These are phyloP conservation scores for Pleurotus eryngii DNA, from an alignment of 768 basidiomycete species.

Conservation along the genomic window DNA sequence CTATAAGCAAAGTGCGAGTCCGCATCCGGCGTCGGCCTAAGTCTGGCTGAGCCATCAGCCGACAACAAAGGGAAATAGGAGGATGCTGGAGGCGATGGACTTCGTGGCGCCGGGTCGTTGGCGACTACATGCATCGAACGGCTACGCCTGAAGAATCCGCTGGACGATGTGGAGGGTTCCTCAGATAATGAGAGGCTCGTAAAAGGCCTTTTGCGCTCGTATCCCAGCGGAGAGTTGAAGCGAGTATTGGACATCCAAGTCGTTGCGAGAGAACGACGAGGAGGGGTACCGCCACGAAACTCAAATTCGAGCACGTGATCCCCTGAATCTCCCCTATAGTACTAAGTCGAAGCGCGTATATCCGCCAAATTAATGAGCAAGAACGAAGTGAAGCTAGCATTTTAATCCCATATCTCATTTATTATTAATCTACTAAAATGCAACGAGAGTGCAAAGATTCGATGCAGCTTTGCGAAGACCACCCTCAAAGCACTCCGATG, in stretches of 20 bases:
- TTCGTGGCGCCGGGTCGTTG: conserved; percentile 23
- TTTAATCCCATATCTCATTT: too few relatives aligned
- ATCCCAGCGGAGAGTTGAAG: conserved; percentile 23
- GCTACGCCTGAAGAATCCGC: conserved; percentile 26
- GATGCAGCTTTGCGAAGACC: too few relatives aligned
- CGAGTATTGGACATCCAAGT: conserved; percentile 11
- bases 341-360: too few relatives aligned
- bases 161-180: conserved; percentile 33
- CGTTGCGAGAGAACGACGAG: background rate
- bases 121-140: conserved; percentile 21
- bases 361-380: too few relatives aligned
- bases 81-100: conserved; percentile 74
- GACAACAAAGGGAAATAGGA: conserved; percentile 70
- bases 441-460: too few relatives aligned
- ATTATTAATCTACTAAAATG: too few relatives aligned
- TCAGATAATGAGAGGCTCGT: conserved; percentile 29
- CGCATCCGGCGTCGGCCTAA: conserved; percentile 62
- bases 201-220: conserved; percentile 39
- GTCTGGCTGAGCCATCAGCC: conserved; percentile 42
- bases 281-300: too few relatives aligned
- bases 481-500: too few relatives aligned
- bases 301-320: too few relatives aligned
- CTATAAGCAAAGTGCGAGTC: conserved; percentile 79
- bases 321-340: too few relatives aligned
- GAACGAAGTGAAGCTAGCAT: too few relatives aligned